A percentile compares a stretch with the other conserved stretches of the same genome.
These are phyloP conservation scores for Cyclotella kingstonii DNA, from an alignment of 108 stramenopile genomes.

Conservation along the genomic window DNA sequence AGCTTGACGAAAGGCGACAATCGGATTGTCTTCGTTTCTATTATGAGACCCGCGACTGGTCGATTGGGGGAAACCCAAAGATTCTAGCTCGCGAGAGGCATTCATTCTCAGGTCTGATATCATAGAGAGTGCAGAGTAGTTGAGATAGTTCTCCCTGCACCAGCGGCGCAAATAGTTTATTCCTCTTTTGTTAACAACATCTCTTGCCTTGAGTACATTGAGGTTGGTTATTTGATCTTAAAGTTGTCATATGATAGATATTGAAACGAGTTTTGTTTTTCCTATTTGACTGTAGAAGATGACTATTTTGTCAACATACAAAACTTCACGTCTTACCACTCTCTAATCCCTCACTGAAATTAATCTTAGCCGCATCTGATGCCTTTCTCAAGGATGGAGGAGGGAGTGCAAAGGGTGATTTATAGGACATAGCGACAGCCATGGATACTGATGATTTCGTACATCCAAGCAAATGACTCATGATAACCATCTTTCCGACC, in stretches of 20 bases:
- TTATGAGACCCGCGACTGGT: conserved; percentile 52
- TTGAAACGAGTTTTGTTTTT: not conserved
- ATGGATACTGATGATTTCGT: conserved; percentile 53
- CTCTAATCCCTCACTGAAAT: conserved; percentile 53
- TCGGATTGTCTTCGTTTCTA: conserved; percentile 47
- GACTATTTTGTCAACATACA: not conserved
- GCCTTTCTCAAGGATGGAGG: conserved; percentile 48
- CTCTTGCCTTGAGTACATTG: conserved; percentile 53
- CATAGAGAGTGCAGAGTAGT: conserved; percentile 52
- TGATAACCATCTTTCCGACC: conserved; percentile 77
- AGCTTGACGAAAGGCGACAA: conserved; percentile 55
- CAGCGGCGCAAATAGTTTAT: conserved; percentile 39
- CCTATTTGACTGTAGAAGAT: too few species aligned
- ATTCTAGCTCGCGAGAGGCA: conserved; percentile 55
- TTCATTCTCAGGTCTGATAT: conserved; percentile 64
- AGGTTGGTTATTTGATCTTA: conserved; percentile 61
- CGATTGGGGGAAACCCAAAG: conserved; percentile 49
- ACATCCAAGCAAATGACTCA: conserved; percentile 67
- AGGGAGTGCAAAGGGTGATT: conserved; percentile 64
- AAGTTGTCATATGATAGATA: not conserved
- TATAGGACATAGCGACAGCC: conserved; percentile 67
- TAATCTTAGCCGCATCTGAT: conserved; percentile 57
- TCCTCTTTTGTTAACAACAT: conserved; percentile 43
- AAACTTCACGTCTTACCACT: conserved; percentile 51
- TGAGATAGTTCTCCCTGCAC: conserved; percentile 66